Base-by-base conservation (phyloP, 129 eudicot species). In the Arctium minus region DNA sequence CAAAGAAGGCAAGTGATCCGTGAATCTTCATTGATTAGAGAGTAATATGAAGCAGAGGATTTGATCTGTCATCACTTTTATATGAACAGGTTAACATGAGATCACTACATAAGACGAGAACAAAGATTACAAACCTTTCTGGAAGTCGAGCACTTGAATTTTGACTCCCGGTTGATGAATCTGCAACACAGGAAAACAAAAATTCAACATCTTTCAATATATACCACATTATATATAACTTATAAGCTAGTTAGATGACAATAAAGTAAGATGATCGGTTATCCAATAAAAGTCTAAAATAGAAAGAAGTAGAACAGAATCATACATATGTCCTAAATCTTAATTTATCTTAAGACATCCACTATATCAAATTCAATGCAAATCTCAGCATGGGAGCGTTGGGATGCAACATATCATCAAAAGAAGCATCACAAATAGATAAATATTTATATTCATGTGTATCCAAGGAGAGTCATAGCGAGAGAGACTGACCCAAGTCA, bases 81-180 rank as follows among this genome's bases (percentile, higher is more conserved):
- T 48, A 48, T 48, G 17, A 48, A 48, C 62, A 18, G 60, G 18
- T 13, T 50, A 50, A 50, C 18, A 53, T 13, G 65, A 53, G 22
- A 53, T 53, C 65, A 53, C 65, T 53, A 53, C 15, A 53, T 60
- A 53, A 75, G 6, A 37, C 29, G 31, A 35, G 33, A 38, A 42
- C n/a, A 38, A 17, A 40, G 27, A 53, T 11, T 69, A 81, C 86
- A 80, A 31, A 96, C 99, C 99, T 96, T 85, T 96, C 99, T 79
- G 99, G 98, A 80, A 96, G 99, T 74, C 99, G 89, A 22, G 97
- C 89, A 84, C 89, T 88, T 86, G 90, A 82, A 86, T 46, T 93
- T 87, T 87, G 97, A 86, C 82, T 86, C 64, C 92, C 89, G 70
- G 94, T 79, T 30, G 95, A 86, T 35, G 87, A 78, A 76, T 89